A percentile compares a stretch with the other conserved stretches of the same genome.
Conservation (phyloP, 208 protist genomes). For the Balamuthia mandrillaris region DNA sequence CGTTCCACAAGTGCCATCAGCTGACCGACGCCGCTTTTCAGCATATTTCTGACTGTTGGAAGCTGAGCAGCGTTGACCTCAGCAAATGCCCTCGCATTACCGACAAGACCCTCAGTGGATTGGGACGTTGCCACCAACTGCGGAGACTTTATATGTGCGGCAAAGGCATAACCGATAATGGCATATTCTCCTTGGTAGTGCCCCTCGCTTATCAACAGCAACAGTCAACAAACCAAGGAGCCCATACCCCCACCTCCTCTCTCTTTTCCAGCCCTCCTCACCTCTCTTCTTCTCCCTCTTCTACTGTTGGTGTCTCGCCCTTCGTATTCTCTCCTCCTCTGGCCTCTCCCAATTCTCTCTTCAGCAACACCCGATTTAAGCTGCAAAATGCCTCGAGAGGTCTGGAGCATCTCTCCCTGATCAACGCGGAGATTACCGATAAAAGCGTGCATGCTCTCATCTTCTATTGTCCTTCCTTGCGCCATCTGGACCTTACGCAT, state of each 20-base stretch:
- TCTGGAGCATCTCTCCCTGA: not conserved
- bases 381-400: too few species aligned
- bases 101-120: not conserved
- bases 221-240: not conserved
- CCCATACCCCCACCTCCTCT: not conserved
- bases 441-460: not conserved
- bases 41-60: not conserved
- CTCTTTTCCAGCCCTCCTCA: not conserved
- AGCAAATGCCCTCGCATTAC: not conserved
- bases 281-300: not conserved
- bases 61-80: not conserved
- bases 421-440: not conserved
- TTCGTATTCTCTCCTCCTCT: too few species aligned
- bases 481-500: too few species aligned
- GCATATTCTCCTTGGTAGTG: not conserved
- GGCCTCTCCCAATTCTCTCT: too few species aligned
- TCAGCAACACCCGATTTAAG: too few species aligned
- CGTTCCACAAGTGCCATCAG: not conserved
- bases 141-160: not conserved
- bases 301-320: not conserved
- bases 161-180: not conserved
- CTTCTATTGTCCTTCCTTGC: not conserved
- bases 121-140: not conserved
- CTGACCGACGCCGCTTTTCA: not conserved
- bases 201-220: not conserved